Conservation (phyloP, 192 early-diverging fungal species). For the Coemansia sp. region DNA sequence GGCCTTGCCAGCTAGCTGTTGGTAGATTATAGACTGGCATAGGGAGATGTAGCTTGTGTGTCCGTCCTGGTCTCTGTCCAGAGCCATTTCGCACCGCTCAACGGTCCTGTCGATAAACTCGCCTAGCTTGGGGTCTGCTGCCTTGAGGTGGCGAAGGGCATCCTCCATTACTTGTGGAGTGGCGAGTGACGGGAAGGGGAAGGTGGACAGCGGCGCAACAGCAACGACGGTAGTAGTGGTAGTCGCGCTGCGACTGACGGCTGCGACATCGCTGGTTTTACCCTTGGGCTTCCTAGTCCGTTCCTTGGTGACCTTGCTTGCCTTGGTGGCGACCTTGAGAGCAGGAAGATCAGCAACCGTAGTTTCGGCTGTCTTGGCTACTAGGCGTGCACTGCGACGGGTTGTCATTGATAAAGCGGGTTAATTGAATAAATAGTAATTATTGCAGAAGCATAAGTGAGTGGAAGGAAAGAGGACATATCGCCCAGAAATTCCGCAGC, state of each 20-base stretch:
- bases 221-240: neutral
- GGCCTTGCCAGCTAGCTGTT: constrained; percentile 74
- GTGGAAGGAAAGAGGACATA: constrained; percentile 4
- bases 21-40: constrained; percentile 65
- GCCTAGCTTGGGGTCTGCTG: constrained; percentile 53
- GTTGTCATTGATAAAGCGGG: constrained; percentile 11
- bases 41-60: constrained; percentile 48
- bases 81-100: constrained; percentile 32
- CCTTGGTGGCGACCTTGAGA: neutral
- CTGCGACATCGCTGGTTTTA: neutral
- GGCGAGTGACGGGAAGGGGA: constrained; percentile 14
- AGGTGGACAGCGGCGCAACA: neutral
- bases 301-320: constrained; percentile 11
- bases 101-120: constrained; percentile 40
- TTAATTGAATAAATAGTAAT: neutral
- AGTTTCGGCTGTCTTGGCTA: constrained; percentile 15
- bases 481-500: neutral
- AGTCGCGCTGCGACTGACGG: neutral
- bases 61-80: constrained; percentile 27
- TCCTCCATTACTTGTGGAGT: constrained; percentile 28
- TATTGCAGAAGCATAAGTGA: neutral
- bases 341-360: constrained; percentile 1
- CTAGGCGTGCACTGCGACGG: constrained; percentile 38
- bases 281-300: constrained; percentile 10
- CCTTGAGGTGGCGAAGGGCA: constrained; percentile 52